phyloP scores from a whole-genome alignment of 495 filamentous ascomycete species.

The Penicillium argentinense region DNA sequence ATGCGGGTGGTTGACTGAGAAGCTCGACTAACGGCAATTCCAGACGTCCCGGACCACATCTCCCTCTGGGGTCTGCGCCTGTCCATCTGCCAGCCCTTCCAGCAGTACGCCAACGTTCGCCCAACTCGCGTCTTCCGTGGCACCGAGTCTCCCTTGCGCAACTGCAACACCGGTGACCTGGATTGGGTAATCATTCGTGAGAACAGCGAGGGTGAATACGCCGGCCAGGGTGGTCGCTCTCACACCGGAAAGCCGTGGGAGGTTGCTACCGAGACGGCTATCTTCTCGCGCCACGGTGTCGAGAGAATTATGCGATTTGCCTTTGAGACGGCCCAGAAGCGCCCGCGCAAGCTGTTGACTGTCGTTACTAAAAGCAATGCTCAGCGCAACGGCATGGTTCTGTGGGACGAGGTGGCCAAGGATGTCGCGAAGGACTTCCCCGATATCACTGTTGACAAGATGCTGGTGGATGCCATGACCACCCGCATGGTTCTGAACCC shows the following conservation, averaged over 20 bases:
- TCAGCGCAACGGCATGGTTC: slow-evolving; percentile 57
- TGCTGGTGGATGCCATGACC: slow-evolving; percentile 63
- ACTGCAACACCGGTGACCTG: slow-evolving; percentile 40
- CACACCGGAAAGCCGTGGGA: slow-evolving; percentile 52
- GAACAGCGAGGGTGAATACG: slow-evolving; percentile 59
- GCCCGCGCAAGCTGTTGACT: slow-evolving; percentile 51
- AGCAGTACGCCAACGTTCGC: slow-evolving; percentile 58
- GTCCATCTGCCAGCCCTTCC: slow-evolving; percentile 54
- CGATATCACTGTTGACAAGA: slow-evolving; percentile 55
- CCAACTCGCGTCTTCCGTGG: slow-evolving; percentile 52
- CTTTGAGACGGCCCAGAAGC: slow-evolving; percentile 49
- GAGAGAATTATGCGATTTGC: slow-evolving; percentile 58
- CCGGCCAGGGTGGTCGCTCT: slow-evolving; percentile 55
- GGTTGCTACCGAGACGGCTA: slow-evolving; percentile 53
- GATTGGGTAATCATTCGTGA: slow-evolving; percentile 61
- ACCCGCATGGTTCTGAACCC: slow-evolving; percentile 56
- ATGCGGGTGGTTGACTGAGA: no score
- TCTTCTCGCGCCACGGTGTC: slow-evolving; percentile 54
- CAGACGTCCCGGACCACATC: slow-evolving; percentile 58
- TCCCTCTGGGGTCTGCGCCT: slow-evolving; percentile 57
- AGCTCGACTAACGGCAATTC: slow-evolving; percentile 19
- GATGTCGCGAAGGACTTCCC: slow-evolving; percentile 49
- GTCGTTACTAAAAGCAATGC: slow-evolving; percentile 62
- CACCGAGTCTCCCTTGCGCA: slow-evolving; percentile 47
- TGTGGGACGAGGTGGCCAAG: slow-evolving; percentile 56